Evolutionary conservation across 192 early-diverging fungal species (phyloP), one percentile per base, ranked within the genome.

Genomic region (Haplosporangium gracile): DNA sequence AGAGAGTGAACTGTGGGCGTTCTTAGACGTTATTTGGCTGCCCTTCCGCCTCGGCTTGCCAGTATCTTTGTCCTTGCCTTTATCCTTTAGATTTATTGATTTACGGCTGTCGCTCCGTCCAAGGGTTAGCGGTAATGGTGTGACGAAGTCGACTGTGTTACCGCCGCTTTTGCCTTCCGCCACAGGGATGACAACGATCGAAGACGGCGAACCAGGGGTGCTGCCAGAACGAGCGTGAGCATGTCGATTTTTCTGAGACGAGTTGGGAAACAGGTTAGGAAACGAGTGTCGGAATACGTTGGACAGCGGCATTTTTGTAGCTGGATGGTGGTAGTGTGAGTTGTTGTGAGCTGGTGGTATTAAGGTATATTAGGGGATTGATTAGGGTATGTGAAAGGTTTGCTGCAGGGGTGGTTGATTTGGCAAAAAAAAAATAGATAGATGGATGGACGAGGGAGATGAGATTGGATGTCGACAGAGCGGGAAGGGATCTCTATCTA

Each of bases 211-310:
- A 32, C 55, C 55, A 9, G 55, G 9, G 22, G 65, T 63, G 40
- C 63, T 77, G 24, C 40, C 76, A 18, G 60, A 39, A 11, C 76
- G 76, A 34, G 39, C 39, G 24, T 47, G 70, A 0, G 43, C 73
- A 74, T 38, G 73, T 20, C 74, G 47, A 36, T 16, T 69, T 47
- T 77, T 80, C 63, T 39, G 73, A 29, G 80, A 76, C 26, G 49
- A 47, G n/a, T 39, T 68, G 51, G 70, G 80, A 40, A 81, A 81
- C 8, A 74, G 80, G 65, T 75, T 81, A 2, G 73, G 47, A 42
- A 82, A 40, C 10, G 81, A 40, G 40, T 68, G 69, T n/a, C 81
- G 74, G 34, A 82, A 77, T 5, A 82, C 68, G 75, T 77, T 82
- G 45, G 81, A 82, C 20, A 82, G 74, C 24, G 81, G 81, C 81